Evolutionary conservation across 2,329 filamentous ascomycete species (phyloP).

Genomic region (Neofusicoccum parvum): DNA sequence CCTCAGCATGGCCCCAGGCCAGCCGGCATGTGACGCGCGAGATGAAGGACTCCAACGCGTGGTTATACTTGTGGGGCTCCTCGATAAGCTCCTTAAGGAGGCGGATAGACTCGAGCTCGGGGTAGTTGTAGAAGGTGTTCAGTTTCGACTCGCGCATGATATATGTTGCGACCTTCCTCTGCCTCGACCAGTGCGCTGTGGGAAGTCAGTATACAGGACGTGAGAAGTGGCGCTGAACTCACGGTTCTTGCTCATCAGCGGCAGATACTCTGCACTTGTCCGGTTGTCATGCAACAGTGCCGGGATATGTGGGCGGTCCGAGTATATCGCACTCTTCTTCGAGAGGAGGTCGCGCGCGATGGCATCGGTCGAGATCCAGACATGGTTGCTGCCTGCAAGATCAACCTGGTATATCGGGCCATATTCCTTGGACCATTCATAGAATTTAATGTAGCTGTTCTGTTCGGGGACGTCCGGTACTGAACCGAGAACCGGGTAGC

Average conservation of each 20-base stretch:
- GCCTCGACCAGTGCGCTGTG: slow-evolving; percentile 43
- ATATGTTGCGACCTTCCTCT: slow-evolving; percentile 48
- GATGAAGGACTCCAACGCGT: slow-evolving; percentile 48
- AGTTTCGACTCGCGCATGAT: slow-evolving; percentile 49
- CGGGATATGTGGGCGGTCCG: slow-evolving; percentile 49
- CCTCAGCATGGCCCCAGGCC: slow-evolving; percentile 49
- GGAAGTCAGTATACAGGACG: slow-evolving; percentile 25
- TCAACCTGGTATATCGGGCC: slow-evolving; percentile 51
- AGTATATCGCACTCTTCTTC: slow-evolving; percentile 50
- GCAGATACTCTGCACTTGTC: slow-evolving; percentile 49
- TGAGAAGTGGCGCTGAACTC: slow-evolving; percentile 21
- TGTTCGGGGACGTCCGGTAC: slow-evolving; percentile 48
- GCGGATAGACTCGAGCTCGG: slow-evolving; percentile 48
- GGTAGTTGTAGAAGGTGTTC: slow-evolving; percentile 45
- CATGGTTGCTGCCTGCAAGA: slow-evolving; percentile 48
- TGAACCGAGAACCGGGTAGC: slow-evolving; percentile 46
- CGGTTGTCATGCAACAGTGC: slow-evolving; percentile 48
- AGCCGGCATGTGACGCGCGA: slow-evolving; percentile 50
- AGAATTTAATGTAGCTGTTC: slow-evolving; percentile 48
- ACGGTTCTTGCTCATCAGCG: slow-evolving; percentile 48
- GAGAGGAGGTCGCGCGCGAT: slow-evolving; percentile 47
- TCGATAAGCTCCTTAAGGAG: slow-evolving; percentile 48
- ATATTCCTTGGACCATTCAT: slow-evolving; percentile 48
- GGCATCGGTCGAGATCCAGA: slow-evolving; percentile 48
- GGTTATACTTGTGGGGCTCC: slow-evolving; percentile 46